Percentiles rank a stretch among this genome's conserved stretches.
Evolutionary conservation across 169 alveolate genomes (phyloP).

Genomic region (Plasmodium gaboni): DNA sequence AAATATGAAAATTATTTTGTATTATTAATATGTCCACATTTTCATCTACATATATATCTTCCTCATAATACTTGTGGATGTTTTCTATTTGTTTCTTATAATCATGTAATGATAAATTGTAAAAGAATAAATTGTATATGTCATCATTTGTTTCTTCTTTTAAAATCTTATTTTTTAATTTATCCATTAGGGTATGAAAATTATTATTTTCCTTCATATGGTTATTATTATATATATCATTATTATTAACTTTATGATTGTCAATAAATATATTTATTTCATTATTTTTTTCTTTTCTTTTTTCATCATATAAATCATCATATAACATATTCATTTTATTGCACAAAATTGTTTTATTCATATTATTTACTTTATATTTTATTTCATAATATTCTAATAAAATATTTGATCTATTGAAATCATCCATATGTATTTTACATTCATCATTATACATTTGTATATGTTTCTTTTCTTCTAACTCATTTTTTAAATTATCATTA

Average conservation of each 20-base stretch:
- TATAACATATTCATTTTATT: background rate
- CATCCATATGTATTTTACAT: conserved; percentile 11
- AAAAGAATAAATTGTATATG: conserved; percentile 1
- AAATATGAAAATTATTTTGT: background rate
- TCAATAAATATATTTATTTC: too few relatives aligned
- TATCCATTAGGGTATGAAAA: conserved; percentile 9
- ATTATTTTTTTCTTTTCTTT: too few relatives aligned
- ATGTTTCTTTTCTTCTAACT: conserved; percentile 28
- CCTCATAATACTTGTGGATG: background rate
- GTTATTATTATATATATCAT: background rate
- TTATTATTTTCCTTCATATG: background rate
- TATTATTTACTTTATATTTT: conserved; percentile 35
- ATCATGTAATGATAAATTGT: background rate
- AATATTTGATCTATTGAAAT: conserved; percentile 11
- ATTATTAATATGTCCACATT: background rate
- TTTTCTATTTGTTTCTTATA: background rate
- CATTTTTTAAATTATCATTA: conserved; percentile 34
- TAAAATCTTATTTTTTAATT: conserved; percentile 12
- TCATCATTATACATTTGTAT: conserved; percentile 35
- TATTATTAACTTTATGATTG: background rate
- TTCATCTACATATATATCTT: background rate
- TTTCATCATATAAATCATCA: too few relatives aligned
- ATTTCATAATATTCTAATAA: conserved; percentile 44
- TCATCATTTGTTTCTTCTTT: background rate
- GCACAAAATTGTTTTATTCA: background rate